A percentile compares a stretch with the other conserved stretches of the same genome.
Conservation (phyloP, 2,329 filamentous ascomycete genomes). For the Colletotrichum neosansevieriae region DNA sequence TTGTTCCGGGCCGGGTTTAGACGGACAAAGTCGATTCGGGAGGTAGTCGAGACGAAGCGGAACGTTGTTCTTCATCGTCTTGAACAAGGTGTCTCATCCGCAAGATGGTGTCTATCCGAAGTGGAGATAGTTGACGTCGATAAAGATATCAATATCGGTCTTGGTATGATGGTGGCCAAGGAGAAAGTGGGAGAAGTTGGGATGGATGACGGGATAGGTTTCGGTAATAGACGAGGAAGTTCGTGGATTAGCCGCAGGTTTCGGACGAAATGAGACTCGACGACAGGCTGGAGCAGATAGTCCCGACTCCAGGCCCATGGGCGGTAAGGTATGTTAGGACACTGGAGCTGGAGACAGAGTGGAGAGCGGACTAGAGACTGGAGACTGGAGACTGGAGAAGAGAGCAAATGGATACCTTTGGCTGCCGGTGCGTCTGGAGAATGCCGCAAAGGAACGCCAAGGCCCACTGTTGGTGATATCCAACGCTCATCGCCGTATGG, state of each 20-base stretch:
- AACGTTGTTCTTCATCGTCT: not conserved
- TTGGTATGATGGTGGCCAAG: constrained; percentile 16
- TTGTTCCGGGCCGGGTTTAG: constrained; percentile 15
- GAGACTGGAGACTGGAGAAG: constrained; percentile 19
- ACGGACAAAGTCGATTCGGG: constrained; percentile 1
- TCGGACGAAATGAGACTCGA: not conserved
- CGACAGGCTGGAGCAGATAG: constrained; percentile 6
- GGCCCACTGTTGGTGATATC: constrained; percentile 11
- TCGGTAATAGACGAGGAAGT: constrained; percentile 32
- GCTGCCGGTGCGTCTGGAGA: constrained; percentile 16
- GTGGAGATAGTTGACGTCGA: constrained; percentile 15
- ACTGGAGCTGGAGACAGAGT: not conserved
- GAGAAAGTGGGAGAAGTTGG: not conserved
- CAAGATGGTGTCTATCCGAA: not conserved
- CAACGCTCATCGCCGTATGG: not conserved
- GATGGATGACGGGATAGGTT: constrained; percentile 37
- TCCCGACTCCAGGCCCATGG: constrained; percentile 1
- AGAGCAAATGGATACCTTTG: not conserved
- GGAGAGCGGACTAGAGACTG: constrained; percentile 2
- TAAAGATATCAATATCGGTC: constrained; percentile 13
- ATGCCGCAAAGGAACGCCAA: constrained; percentile 26
- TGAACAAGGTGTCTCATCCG: constrained; percentile 9
- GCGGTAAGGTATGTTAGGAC: constrained; percentile 1
- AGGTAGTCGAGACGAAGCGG: not conserved
- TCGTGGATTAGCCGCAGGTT: constrained; percentile 16